A percentile compares a stretch with the other conserved stretches of the same genome.
Evolutionary conservation across 352 stramenopile genomes (phyloP).

Genomic region (Globisporangium nodosum): DNA sequence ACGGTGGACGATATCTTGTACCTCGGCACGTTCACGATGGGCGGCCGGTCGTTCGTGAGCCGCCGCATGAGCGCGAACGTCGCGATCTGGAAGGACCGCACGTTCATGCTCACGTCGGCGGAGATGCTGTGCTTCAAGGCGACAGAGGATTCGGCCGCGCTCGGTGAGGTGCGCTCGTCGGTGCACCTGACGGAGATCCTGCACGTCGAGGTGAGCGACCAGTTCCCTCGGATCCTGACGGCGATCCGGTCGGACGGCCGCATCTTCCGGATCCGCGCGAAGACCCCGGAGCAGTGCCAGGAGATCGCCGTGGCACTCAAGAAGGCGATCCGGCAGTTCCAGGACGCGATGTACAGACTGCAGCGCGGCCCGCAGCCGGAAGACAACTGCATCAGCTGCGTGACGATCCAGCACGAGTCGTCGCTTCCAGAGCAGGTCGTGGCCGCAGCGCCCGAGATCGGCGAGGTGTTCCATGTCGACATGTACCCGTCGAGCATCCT

Average conservation of each 20-base stretch:
- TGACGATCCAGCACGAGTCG: conserved; percentile 71
- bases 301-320: conserved; percentile 44
- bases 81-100: conserved; percentile 72
- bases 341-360: conserved; percentile 64
- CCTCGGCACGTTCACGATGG: conserved; percentile 73
- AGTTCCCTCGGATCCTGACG: conserved; percentile 64
- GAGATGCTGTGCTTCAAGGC: conserved; percentile 80
- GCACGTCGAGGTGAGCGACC: conserved; percentile 68
- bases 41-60: conserved; percentile 59
- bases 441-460: conserved; percentile 36
- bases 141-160: conserved; percentile 30
- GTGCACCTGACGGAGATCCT: conserved; percentile 77
- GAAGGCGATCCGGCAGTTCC: conserved; percentile 61
- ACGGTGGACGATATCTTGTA: conserved; percentile 76
- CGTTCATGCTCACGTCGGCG: conserved; percentile 69
- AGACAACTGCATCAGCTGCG: conserved; percentile 63
- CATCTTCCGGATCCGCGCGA: conserved; percentile 66
- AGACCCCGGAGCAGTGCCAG: conserved; percentile 55
- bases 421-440: conserved; percentile 58
- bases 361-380: conserved; percentile 58
- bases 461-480: conserved; percentile 45
- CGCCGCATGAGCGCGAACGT: conserved; percentile 69
- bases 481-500: conserved; percentile 73
- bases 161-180: conserved; percentile 61
- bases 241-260: conserved; percentile 68